Conservation (phyloP, 78 protist species). For the Cyanophora paradoxa region DNA sequence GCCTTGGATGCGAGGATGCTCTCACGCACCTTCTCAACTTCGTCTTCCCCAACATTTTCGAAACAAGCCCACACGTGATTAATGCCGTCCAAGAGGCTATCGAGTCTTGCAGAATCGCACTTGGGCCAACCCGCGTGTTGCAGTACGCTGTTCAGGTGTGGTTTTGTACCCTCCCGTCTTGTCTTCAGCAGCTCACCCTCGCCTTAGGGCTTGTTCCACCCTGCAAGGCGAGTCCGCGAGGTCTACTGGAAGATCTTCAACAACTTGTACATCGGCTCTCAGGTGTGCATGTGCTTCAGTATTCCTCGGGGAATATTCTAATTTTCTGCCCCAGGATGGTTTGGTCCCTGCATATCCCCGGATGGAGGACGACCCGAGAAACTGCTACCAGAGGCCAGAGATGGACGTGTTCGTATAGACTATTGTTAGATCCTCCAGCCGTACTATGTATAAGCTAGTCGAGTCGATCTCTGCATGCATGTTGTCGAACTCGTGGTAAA, state of each 20-base stretch:
- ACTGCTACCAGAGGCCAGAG: constrained; percentile 4
- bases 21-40: constrained; percentile 91
- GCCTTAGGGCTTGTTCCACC: constrained; percentile 44
- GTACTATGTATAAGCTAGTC: not conserved
- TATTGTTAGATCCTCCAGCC: not conserved
- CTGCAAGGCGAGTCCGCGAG: constrained; percentile 87
- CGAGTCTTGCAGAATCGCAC: constrained; percentile 84
- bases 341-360: constrained; percentile 49
- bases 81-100: constrained; percentile 94
- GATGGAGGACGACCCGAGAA: constrained; percentile 29
- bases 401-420: not conserved
- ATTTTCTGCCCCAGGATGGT: constrained; percentile 16
- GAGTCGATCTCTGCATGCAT: not conserved
- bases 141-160: constrained; percentile 68
- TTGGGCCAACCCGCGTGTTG: constrained; percentile 87
- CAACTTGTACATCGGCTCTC: constrained; percentile 78
- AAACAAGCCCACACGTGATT: constrained; percentile 96
- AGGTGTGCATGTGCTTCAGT: not conserved
- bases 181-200: not conserved
- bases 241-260: constrained; percentile 97
- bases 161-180: not conserved
- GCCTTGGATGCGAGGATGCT: constrained; percentile 94
- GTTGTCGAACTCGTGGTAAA: not conserved
- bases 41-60: constrained; percentile 99
- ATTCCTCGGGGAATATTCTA: not conserved